These are phyloP conservation scores for Rauvolfia tetraphylla DNA, from an alignment of 257 asterid genomes.

Conservation along the genomic window DNA sequence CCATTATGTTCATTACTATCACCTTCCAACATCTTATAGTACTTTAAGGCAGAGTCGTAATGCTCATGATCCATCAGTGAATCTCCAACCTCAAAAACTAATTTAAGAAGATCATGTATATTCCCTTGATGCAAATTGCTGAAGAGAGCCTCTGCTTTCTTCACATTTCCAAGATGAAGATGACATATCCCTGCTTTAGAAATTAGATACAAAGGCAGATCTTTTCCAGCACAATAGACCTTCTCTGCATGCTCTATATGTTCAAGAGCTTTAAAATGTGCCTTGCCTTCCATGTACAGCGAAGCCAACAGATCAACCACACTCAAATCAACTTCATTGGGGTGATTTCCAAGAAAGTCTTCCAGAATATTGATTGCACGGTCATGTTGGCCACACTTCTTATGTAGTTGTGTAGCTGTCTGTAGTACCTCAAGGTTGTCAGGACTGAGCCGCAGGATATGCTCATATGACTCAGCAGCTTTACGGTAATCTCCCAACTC, in stretches of 20 bases:
- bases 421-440: slow-evolving; percentile 43
- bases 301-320: slow-evolving; percentile 60
- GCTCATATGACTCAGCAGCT: slow-evolving; percentile 75
- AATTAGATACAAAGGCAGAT: slow-evolving; percentile 44
- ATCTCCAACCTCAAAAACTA: slow-evolving; percentile 61
- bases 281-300: slow-evolving; percentile 51
- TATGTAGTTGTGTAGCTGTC: slow-evolving; percentile 56
- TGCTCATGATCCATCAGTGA: slow-evolving; percentile 52
- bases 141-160: slow-evolving; percentile 65
- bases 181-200: slow-evolving; percentile 76
- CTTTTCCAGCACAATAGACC: slow-evolving; percentile 38
- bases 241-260: slow-evolving; percentile 50
- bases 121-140: slow-evolving; percentile 33
- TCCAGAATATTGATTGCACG: slow-evolving; percentile 63
- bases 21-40: slow-evolving; percentile 60
- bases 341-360: slow-evolving; percentile 43
- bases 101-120: slow-evolving; percentile 37
- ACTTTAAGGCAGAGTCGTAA: slow-evolving; percentile 53
- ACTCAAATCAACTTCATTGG: slow-evolving; percentile 35
- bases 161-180: slow-evolving; percentile 59
- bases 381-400: slow-evolving; percentile 57
- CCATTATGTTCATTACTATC: slow-evolving; percentile 49
- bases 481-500: slow-evolving; percentile 62
- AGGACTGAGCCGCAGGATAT: slow-evolving; percentile 60
- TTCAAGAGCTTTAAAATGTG: slow-evolving; percentile 58